These are phyloP conservation scores for Niveomyces coronatus DNA, from an alignment of 2,329 filamentous ascomycete species.

Conservation along the genomic window DNA sequence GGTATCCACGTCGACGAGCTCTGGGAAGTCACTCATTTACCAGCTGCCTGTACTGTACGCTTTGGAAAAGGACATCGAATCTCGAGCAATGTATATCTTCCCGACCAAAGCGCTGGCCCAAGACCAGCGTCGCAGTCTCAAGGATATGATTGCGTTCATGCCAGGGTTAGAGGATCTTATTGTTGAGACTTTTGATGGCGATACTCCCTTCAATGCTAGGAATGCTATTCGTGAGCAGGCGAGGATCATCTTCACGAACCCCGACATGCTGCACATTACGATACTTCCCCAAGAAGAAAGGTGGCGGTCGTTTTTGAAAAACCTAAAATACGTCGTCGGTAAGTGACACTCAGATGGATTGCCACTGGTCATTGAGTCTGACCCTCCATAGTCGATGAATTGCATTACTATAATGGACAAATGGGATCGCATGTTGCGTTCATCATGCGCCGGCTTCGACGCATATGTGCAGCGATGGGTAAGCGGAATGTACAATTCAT, in stretches of 20 bases:
- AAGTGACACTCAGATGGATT: constrained; percentile 15
- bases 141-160: constrained; percentile 75
- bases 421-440: constrained; percentile 91
- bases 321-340: constrained; percentile 78
- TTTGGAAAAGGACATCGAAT: constrained; percentile 64
- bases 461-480: constrained; percentile 83
- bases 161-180: constrained; percentile 62
- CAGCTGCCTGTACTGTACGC: constrained; percentile 86
- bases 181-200: constrained; percentile 92
- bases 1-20: constrained; percentile 89
- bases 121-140: constrained; percentile 81
- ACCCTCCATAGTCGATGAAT: constrained; percentile 53
- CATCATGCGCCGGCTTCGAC: constrained; percentile 80
- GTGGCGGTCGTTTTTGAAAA: constrained; percentile 82
- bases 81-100: constrained; percentile 94
- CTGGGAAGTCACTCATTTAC: constrained; percentile 96
- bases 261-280: constrained; percentile 93
- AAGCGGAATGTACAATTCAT: constrained; percentile 82
- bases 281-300: constrained; percentile 85
- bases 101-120: constrained; percentile 94
- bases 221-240: constrained; percentile 78
- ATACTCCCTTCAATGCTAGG: constrained; percentile 73
- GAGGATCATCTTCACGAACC: constrained; percentile 92
- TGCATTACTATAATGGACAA: constrained; percentile 93
- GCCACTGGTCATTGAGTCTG: background rate